Evolutionary conservation across 192 early-diverging fungal genomes (phyloP), one percentile per base, ranked within the genome.

Genomic region (Bifiguratus adelaidae): DNA sequence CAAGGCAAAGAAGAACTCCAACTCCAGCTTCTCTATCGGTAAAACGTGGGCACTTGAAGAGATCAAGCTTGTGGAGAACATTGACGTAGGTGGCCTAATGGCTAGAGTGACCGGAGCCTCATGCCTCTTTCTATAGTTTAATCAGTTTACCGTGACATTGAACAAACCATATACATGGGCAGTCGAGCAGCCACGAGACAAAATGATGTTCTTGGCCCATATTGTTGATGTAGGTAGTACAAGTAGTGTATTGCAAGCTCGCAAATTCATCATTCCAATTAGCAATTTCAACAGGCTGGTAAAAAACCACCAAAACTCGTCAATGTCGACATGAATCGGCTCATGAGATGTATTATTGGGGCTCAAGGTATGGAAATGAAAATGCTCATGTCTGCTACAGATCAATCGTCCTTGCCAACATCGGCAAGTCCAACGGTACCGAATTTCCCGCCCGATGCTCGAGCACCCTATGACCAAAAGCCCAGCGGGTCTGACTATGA

Each of bases 21-120:
- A 54, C n/a, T 60, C 63, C 7, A 67, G 63, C n/a, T 78, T 70
- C 43, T 64, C 67, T 29, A 68, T 74, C 34, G 70, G 69, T 28
- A 74, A 64, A 43, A 58, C 67, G 0, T 78, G 76, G 76, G 43
- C 63, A 27, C 48, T 78, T 29, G 76, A 78, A 38, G 64, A 78
- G 44, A 60, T 78, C 20, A 56, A 56, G 24, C 53, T 53, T 6
- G 59, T 74, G 12, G 60, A 70, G 55, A 59, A 61, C 25, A 44
- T 78, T 38, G 72, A 78, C 47, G 72, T 76, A 72, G 59, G 52
- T 22, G 15, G 9, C 12, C 48, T 15, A 37, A 2, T 16, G 2
- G 7, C 15, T 7, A 24, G 19, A 23, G 0, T 27, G 12, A 21
- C 12, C 37, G 11, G 37, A n/a, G 42, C 5, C 20, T 44, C 20